Percentiles rank a stretch among this genome's conserved stretches.
Conservation (phyloP, 164 flowering plant genomes). For the Taxillus chinensis region DNA sequence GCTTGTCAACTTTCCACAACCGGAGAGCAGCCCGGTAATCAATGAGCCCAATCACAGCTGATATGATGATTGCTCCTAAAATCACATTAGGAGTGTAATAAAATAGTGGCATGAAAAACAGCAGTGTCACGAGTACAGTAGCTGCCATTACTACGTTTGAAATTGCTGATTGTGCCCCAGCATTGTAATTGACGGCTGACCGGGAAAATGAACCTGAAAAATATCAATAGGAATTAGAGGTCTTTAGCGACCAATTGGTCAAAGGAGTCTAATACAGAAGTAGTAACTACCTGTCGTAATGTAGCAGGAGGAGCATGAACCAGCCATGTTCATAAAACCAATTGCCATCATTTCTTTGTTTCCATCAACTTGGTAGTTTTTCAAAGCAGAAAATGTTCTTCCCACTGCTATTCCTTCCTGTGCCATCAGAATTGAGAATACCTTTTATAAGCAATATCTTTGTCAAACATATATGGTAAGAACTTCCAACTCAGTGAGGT, state of each 20-base stretch:
- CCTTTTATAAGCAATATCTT: no score
- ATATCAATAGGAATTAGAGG: background rate
- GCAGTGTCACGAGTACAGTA: conserved; percentile 51
- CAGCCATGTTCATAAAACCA: conserved; percentile 69
- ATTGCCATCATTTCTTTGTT: conserved; percentile 81
- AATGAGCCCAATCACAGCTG: conserved; percentile 61
- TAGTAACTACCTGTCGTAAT: conserved; percentile 45
- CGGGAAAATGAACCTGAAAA: conserved; percentile 64
- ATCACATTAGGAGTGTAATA: conserved; percentile 57
- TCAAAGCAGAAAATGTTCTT: conserved; percentile 59
- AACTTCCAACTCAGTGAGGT: background rate
- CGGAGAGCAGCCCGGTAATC: conserved; percentile 39
- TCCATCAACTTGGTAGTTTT: conserved; percentile 70
- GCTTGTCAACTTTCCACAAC: conserved; percentile 65
- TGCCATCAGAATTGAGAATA: background rate
- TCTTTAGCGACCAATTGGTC: background rate
- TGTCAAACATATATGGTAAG: no score
- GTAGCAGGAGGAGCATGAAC: conserved; percentile 64
- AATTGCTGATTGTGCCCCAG: conserved; percentile 57
- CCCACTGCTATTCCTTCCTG: conserved; percentile 83
- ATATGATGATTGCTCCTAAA: conserved; percentile 58
- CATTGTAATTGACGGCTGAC: conserved; percentile 70
- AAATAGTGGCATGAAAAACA: conserved; percentile 67
- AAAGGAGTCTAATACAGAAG: background rate
- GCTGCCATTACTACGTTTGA: conserved; percentile 59